Percentiles rank a stretch among this genome's conserved stretches.
phyloP scores from a whole-genome alignment of 805 yeast genomes.

The Kuraishia borneana region DNA sequence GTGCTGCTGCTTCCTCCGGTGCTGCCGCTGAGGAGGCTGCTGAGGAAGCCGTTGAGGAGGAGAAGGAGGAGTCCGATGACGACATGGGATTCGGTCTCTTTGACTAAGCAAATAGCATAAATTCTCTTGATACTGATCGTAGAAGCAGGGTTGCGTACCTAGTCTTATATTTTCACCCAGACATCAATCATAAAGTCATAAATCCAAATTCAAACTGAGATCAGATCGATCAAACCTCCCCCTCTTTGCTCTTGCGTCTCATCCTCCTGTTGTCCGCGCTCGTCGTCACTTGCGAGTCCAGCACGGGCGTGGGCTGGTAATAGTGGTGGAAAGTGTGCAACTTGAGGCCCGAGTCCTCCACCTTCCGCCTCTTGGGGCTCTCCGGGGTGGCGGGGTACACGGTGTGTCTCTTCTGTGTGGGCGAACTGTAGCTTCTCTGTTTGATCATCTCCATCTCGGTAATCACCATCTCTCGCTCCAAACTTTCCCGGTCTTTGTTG shows the following conservation, averaged over 20 bases:
- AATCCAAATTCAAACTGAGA: too few relatives aligned
- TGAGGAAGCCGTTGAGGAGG: slow-evolving; percentile 47
- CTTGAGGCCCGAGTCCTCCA: background rate
- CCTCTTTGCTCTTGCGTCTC: too few relatives aligned
- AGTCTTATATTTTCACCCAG: too few relatives aligned
- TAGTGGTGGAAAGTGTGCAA: slow-evolving; percentile 2
- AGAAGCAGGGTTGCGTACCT: background rate
- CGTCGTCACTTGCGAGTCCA: background rate
- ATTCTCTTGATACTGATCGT: background rate
- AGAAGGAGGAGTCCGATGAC: slow-evolving; percentile 49
- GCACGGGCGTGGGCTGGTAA: background rate
- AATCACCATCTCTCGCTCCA: slow-evolving; percentile 1
- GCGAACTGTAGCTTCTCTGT: background rate
- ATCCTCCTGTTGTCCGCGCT: background rate
- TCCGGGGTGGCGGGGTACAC: background rate
- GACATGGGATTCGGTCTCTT: slow-evolving; percentile 95
- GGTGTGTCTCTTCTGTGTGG: background rate
- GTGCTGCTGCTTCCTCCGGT: slow-evolving; percentile 48
- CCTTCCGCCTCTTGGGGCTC: background rate
- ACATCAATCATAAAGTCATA: too few relatives aligned
- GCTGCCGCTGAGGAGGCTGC: slow-evolving; percentile 56
- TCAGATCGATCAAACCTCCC: too few relatives aligned
- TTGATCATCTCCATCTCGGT: slow-evolving; percentile 1
- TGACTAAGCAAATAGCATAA: slow-evolving; percentile 37
- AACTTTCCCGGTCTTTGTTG: background rate